Conservation (phyloP, 1,284 basidiomycete genomes). For the Rhodotorula sp. region DNA sequence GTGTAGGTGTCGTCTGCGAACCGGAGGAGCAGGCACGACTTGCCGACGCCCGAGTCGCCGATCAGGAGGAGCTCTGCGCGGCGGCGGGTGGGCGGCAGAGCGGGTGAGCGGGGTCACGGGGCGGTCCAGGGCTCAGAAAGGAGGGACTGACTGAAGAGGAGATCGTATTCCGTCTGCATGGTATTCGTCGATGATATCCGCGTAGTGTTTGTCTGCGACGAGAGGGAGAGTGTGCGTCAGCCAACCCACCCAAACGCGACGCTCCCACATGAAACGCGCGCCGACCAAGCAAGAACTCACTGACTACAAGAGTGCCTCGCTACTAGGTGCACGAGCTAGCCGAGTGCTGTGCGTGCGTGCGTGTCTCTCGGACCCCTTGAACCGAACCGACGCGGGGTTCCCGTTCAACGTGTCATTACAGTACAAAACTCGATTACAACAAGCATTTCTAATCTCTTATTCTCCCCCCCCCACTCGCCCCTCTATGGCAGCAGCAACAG, state of each 20-base stretch:
- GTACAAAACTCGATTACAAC: neutral
- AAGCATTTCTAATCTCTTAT: neutral
- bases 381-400: too few relatives aligned
- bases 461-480: too few relatives aligned
- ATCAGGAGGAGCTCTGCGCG: constrained; percentile 61
- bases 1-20: constrained; percentile 56
- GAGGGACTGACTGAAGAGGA: constrained; percentile 68
- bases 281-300: neutral
- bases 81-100: neutral
- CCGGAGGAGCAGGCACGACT: constrained; percentile 58
- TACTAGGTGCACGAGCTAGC: neutral
- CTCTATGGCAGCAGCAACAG: neutral
- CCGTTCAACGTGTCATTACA: too few relatives aligned
- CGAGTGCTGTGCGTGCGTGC: neutral
- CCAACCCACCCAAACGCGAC: too few relatives aligned
- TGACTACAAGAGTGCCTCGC: neutral
- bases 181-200: neutral
- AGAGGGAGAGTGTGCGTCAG: neutral
- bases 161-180: constrained; percentile 79
- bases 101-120: neutral
- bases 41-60: constrained; percentile 89
- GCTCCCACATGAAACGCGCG: neutral
- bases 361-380: too few relatives aligned
- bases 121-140: too few relatives aligned
- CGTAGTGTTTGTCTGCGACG: neutral